These are phyloP conservation scores for Pythium angustatum DNA, from an alignment of 352 stramenopile genomes.

Conservation along the genomic window DNA sequence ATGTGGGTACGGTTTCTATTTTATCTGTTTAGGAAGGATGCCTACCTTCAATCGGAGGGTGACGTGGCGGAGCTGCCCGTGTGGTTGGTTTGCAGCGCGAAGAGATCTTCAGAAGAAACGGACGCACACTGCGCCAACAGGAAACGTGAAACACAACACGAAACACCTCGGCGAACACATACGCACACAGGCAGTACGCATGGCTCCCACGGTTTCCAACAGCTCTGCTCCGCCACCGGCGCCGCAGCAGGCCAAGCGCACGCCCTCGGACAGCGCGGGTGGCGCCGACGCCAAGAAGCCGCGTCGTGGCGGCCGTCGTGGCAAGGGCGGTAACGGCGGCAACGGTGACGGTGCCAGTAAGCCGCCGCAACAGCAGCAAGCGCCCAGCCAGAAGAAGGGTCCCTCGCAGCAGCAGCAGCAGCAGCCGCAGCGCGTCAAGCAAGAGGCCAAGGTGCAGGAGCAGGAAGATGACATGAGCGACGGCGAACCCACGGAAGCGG, in stretches of 20 bases:
- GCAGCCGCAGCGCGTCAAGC: constrained; percentile 5
- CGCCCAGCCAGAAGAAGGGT: constrained; percentile 15
- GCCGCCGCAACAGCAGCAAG: constrained; percentile 10
- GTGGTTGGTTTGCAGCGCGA: constrained; percentile 21
- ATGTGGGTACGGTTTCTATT: constrained; percentile 6
- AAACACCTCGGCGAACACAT: constrained; percentile 8
- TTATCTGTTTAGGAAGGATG: constrained; percentile 13
- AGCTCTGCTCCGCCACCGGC: constrained; percentile 17
- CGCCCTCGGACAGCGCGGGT: constrained; percentile 35
- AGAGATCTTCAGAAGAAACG: constrained; percentile 18
- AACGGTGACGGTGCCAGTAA: constrained; percentile 3
- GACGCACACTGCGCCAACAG: neutral
- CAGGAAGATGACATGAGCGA: constrained; percentile 1
- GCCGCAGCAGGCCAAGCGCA: constrained; percentile 38
- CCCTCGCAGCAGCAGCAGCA: constrained; percentile 4
- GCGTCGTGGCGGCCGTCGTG: constrained; percentile 48
- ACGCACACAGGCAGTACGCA: constrained; percentile 16
- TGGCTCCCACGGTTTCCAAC: neutral
- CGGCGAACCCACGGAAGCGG: constrained; percentile 15
- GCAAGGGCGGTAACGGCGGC: constrained; percentile 16
- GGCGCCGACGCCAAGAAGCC: constrained; percentile 48
- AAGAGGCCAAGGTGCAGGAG: constrained; percentile 13
- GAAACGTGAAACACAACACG: constrained; percentile 6
- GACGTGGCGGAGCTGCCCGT: constrained; percentile 21
- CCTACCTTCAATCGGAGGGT: constrained; percentile 20